Evolutionary conservation across 1,139 yeast genomes (phyloP).

Genomic region (Hemisphaericaspora subhashii): DNA sequence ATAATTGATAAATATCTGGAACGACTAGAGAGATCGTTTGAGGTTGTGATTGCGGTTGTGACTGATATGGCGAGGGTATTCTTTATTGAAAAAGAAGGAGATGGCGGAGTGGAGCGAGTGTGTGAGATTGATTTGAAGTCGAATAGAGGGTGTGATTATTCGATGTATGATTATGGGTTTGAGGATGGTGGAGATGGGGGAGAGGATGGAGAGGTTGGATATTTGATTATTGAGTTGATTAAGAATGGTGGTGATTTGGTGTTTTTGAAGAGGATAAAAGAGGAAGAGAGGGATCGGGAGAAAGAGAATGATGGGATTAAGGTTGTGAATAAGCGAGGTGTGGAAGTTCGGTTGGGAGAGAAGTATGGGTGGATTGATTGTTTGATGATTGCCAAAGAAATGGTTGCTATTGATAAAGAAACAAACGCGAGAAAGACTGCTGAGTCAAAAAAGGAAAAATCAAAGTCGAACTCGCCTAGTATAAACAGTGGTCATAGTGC

Average conservation of each 20-base stretch:
- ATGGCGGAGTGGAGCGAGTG: constrained; percentile 32
- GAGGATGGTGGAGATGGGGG: constrained; percentile 43
- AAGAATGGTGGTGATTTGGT: constrained; percentile 58
- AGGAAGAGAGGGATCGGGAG: constrained; percentile 7
- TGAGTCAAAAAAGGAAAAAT: too few relatives aligned
- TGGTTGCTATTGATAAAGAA: constrained; percentile 20
- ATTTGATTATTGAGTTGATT: constrained; percentile 61
- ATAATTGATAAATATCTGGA: constrained; percentile 42
- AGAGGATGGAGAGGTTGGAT: constrained; percentile 46
- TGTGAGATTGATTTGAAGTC: constrained; percentile 47
- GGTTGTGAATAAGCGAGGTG: constrained; percentile 38
- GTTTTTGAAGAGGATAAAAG: constrained; percentile 48
- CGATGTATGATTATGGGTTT: constrained; percentile 79
- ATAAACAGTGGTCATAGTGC: not conserved
- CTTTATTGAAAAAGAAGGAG: constrained; percentile 32
- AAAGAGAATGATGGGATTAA: constrained; percentile 28
- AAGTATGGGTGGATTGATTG: constrained; percentile 50
- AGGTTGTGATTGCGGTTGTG: constrained; percentile 48
- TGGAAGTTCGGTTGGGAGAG: constrained; percentile 35
- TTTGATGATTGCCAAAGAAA: constrained; percentile 43
- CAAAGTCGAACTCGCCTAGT: too few relatives aligned
- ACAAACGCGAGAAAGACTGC: too few relatives aligned
- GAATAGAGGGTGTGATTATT: constrained; percentile 59
- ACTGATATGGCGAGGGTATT: constrained; percentile 48
- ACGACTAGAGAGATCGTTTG: constrained; percentile 33